phyloP scores from a whole-genome alignment of 768 basidiomycete genomes.

The Tylopilus rubrobrunneus region DNA sequence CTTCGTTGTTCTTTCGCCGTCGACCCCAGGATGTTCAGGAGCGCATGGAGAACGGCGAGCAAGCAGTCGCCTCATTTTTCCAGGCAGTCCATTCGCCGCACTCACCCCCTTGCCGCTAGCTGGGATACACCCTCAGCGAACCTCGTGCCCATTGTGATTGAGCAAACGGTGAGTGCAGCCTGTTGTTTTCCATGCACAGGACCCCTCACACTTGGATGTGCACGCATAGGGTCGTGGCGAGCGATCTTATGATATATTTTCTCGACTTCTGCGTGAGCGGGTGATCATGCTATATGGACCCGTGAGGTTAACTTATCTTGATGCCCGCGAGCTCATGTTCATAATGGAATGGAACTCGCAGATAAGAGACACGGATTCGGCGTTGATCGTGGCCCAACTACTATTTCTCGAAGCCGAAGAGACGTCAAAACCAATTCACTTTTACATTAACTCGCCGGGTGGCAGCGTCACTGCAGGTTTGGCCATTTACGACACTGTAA shows the following conservation, averaged over 20 bases:
- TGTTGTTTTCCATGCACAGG: conserved; percentile 4
- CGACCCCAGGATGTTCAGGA: conserved; percentile 26
- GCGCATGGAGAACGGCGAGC: conserved; percentile 22
- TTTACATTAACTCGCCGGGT: conserved; percentile 97
- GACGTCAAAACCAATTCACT: conserved; percentile 87
- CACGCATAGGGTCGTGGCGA: conserved; percentile 70
- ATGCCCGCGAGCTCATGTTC: conserved; percentile 8
- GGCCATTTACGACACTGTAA: conserved; percentile 95
- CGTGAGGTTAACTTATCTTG: conserved; percentile 43
- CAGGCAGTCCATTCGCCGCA: conserved; percentile 35
- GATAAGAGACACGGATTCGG: conserved; percentile 89
- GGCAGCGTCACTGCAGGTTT: conserved; percentile 94
- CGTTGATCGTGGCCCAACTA: conserved; percentile 85
- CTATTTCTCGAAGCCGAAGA: conserved; percentile 97
- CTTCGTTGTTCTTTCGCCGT: neutral
- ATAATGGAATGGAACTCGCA: conserved; percentile 30
- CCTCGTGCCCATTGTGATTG: conserved; percentile 90
- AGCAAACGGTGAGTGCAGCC: conserved; percentile 66
- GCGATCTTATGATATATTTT: conserved; percentile 94
- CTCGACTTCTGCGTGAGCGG: conserved; percentile 84
- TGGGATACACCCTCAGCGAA: conserved; percentile 48
- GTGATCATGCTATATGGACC: conserved; percentile 96
- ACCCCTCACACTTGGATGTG: conserved; percentile 13
- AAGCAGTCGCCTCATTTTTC: conserved; percentile 11
- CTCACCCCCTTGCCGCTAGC: conserved; percentile 52